Conservation (phyloP, 441 rosid genomes). For the Brassica balearica region DNA sequence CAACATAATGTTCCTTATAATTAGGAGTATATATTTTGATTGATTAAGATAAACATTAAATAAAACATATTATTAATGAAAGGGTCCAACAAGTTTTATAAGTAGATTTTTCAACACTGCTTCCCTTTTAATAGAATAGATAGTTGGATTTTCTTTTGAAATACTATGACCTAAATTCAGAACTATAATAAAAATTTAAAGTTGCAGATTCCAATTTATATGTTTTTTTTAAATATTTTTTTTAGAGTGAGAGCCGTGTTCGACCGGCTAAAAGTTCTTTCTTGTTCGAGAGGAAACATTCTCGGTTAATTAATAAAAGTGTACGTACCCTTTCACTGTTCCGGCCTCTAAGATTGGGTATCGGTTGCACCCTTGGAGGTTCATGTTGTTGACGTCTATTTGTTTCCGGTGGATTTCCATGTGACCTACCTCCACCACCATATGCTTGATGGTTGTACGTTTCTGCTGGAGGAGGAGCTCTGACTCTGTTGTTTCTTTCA, state of each 20-base stretch:
- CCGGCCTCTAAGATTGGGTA: slow-evolving; percentile 34
- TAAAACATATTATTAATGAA: no score
- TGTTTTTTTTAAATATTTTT: no score
- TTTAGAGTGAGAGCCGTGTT: not conserved
- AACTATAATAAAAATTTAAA: no score
- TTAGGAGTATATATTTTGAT: no score
- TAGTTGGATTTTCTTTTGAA: not conserved
- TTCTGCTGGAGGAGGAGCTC: slow-evolving; percentile 25
- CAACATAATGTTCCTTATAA: no score
- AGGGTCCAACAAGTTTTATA: no score
- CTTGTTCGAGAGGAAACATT: not conserved
- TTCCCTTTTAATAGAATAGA: no score
- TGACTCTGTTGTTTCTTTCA: slow-evolving; percentile 37
- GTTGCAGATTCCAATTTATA: no score
- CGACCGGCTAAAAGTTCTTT: not conserved
- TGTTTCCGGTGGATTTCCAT: slow-evolving; percentile 19
- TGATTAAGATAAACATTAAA: no score
- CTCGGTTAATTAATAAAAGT: not conserved
- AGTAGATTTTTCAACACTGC: no score
- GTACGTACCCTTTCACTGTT: slow-evolving; percentile 34
- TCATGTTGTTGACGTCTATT: slow-evolving; percentile 13
- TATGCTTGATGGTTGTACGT: slow-evolving; percentile 33
- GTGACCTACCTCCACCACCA: slow-evolving; percentile 22
- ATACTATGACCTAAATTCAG: no score
- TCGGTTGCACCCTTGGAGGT: slow-evolving; percentile 15